phyloP scores from a whole-genome alignment of 2,329 filamentous ascomycete species.

The Penicillium paneum region DNA sequence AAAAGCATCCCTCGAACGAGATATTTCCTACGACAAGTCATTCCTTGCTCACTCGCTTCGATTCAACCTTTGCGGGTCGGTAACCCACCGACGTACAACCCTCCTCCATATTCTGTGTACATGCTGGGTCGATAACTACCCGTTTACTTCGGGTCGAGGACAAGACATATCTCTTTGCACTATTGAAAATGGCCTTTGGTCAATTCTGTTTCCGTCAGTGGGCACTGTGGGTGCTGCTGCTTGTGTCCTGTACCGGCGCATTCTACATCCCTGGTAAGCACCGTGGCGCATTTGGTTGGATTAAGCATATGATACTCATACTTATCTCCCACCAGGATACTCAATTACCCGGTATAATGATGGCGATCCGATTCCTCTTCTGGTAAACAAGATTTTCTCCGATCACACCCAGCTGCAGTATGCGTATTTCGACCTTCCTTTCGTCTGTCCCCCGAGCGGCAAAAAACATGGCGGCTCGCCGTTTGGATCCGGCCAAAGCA shows the following conservation, averaged over 20 bases:
- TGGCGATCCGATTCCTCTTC: slow-evolving; percentile 73
- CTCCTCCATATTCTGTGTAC: background rate
- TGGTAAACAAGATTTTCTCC: slow-evolving; percentile 89
- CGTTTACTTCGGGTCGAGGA: slow-evolving; percentile 12
- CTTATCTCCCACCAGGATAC: slow-evolving; percentile 58
- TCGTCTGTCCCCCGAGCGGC: slow-evolving; percentile 77
- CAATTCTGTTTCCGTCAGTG: slow-evolving; percentile 18
- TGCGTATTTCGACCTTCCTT: slow-evolving; percentile 84
- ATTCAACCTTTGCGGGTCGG: background rate
- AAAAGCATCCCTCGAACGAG: background rate
- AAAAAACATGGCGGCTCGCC: slow-evolving; percentile 62
- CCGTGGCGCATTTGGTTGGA: background rate
- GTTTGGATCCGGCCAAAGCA: slow-evolving; percentile 70
- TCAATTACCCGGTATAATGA: slow-evolving; percentile 77
- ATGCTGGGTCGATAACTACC: slow-evolving; percentile 11
- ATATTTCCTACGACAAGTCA: background rate
- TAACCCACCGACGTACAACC: background rate
- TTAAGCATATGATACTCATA: slow-evolving; percentile 10
- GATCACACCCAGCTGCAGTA: slow-evolving; percentile 88
- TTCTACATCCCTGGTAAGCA: slow-evolving; percentile 81
- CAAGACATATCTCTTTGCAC: slow-evolving; percentile 1
- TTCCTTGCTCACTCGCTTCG: background rate
- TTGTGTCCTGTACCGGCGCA: slow-evolving; percentile 55
- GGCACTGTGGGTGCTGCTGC: slow-evolving; percentile 19
- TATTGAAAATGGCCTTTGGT: slow-evolving; percentile 15